Evolutionary conservation across 345 rosid species (phyloP).

Genomic region (Camelina neglecta): DNA sequence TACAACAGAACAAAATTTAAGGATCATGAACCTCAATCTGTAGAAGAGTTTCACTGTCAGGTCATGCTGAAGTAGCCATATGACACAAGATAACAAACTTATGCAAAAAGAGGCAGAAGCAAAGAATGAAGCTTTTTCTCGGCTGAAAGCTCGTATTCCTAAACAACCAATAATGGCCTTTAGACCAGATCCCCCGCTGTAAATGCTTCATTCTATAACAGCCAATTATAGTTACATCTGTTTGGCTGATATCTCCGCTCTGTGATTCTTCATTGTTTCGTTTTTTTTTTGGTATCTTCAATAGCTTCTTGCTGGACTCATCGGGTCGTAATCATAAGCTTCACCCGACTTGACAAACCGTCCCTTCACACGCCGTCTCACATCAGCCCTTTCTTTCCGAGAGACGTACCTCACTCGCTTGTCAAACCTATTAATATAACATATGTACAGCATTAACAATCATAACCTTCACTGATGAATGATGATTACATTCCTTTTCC

Average conservation of each 20-base stretch:
- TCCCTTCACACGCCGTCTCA: constrained; percentile 90
- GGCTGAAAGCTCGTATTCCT: constrained; percentile 1
- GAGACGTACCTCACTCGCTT: constrained; percentile 84
- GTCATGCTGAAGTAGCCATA: constrained; percentile 17
- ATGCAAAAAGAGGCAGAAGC: constrained; percentile 12
- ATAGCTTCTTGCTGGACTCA: constrained; percentile 78
- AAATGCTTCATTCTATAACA: constrained; percentile 1
- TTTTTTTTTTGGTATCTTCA: constrained; percentile 44
- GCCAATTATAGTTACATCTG: constrained; percentile 9
- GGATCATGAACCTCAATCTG: constrained; percentile 28
- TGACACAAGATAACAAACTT: constrained; percentile 19
- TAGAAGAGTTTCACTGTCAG: constrained; percentile 10
- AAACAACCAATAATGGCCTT: background rate
- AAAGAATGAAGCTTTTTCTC: background rate
- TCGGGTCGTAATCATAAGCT: constrained; percentile 85
- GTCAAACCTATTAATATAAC: constrained; percentile 63
- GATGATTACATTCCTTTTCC: background rate
- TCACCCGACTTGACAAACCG: constrained; percentile 94
- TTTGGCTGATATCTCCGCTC: constrained; percentile 13
- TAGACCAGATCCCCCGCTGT: too few relatives aligned
- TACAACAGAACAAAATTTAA: constrained; percentile 34
- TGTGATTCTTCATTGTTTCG: constrained; percentile 20
- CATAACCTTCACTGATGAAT: background rate
- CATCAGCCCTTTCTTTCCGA: constrained; percentile 70
- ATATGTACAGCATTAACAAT: constrained; percentile 12